Evolutionary conservation across 169 alveolate species (phyloP), one percentile per base, ranked within the genome.

Genomic region (Plasmodium malariae): DNA sequence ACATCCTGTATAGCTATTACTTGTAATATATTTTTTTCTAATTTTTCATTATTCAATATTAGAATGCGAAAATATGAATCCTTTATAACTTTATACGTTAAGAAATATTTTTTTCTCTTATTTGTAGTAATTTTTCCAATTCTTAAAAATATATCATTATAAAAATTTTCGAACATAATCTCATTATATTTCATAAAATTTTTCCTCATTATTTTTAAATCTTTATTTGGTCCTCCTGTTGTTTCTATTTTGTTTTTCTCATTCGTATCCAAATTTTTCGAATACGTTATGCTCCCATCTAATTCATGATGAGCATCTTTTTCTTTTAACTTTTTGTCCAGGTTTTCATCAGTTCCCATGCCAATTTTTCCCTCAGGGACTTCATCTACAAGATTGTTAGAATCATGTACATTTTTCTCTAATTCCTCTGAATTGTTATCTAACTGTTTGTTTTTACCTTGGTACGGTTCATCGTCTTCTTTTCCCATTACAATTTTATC

Each of bases 1-100:
- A 67, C 90, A 80, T 80, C 90, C 49, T 80, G 90, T 32, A 80
- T 65, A 40, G 85, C 90, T 37, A 63, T 68, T n/a, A 30, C 59
- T n/a, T 80, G 90, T 48, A 80, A 28, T 30, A 80, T 67, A 55
- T 80, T 80, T 24, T 54, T 80, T 54, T 80, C 83, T 57, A 80
- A 49, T 11, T 80, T 80, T 49, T 80, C 90, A 12, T 11, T 80
- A 60, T 80, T 67, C 43, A 80, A 67, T 48, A 80, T 80, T 80
- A 80, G 67, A 30, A 80, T 80, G 40, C 90, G 90, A 68, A 80
- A 80, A 54, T 34, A 67, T 12, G 37, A 67, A 65, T 80, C 83
- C 51, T 80, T 80, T 48, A 80, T 59, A 80, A 63, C 67, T 80
- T 80, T 80, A 28, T 80, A 80, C 1, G 62, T 80, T 63, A 80